These are phyloP conservation scores for Phytopythium vexans DNA, from an alignment of 352 stramenopile genomes.

Conservation along the genomic window DNA sequence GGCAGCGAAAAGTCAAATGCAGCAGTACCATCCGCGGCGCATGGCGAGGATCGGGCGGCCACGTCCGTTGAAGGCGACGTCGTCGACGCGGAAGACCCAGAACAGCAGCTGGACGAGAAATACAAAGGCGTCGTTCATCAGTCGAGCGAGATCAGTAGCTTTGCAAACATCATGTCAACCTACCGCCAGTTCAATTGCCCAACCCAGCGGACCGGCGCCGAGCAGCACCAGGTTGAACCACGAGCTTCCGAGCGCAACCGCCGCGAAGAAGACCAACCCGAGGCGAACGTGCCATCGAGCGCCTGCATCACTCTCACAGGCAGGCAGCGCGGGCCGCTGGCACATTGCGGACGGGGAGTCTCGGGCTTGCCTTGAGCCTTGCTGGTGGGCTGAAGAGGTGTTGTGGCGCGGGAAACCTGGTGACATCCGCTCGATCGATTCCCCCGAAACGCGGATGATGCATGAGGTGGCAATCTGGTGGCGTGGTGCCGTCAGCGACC, in stretches of 20 bases:
- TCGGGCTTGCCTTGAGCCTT: no score
- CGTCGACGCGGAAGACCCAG: conserved; percentile 30
- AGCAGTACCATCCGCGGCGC: conserved; percentile 24
- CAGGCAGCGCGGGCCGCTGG: no score
- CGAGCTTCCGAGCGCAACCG: conserved; percentile 8
- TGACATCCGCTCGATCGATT: no score
- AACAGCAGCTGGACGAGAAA: conserved; percentile 16
- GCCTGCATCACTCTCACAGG: no score
- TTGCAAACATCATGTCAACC: not conserved
- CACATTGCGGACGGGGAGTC: no score
- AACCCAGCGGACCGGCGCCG: conserved; percentile 19
- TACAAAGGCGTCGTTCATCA: not conserved
- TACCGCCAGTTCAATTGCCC: conserved; percentile 20
- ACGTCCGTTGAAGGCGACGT: conserved; percentile 38
- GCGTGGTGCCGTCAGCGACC: no score
- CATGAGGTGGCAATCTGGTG: no score
- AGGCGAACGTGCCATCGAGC: not conserved
- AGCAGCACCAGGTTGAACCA: conserved; percentile 25
- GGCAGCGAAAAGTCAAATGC: no score
- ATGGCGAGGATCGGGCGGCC: conserved; percentile 24
- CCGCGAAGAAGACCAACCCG: conserved; percentile 11
- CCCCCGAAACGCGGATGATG: no score
- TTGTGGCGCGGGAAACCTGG: no score
- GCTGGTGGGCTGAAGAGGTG: no score
- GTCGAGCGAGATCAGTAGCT: not conserved